Base-by-base conservation (phyloP, 345 rosid genomes). In the Erucastrum elatum region DNA sequence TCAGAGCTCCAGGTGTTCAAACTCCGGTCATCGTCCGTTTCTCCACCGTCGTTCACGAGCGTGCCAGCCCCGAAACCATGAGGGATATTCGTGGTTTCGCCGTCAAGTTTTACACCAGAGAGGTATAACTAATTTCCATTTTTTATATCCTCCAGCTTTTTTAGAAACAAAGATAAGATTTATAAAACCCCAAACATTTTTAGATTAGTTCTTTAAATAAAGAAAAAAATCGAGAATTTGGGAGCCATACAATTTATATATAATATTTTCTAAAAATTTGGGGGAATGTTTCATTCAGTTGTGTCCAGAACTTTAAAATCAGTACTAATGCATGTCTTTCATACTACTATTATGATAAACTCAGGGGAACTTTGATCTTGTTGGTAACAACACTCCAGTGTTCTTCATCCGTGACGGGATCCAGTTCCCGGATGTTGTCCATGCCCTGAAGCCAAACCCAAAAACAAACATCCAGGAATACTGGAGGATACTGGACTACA, bases 21-120 rank as follows among this genome's bases (percentile, higher is more conserved):
- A 95, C 99, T 4, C 98, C 97, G 2, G 90, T 95, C 17, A 93
- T 95, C 31, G 94, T 93, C 69, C 98, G 99, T 17, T 95, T 95
- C 91, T 95, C 98, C 34, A 95, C 99, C 67, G 99, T 95, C 46
- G 87, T 93, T 82, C 99, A 95, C 41, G 98, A 95, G 75, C 97
- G 98, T 76, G 99, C 98, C 74, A 95, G 99, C 80, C 99, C 99
- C 46, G 98, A 95, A 87, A 90, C 97, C 82, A 79, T 91, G 71
- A 90, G 98, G 81, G 99, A 91, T 65, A 94, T 94, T 74, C 92
- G 99, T 15, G 99, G 99, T 60, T 95, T 95, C 77, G 99, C 99
- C 0, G 97, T 91, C 75, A 95, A 95, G 88, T 95, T 91, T 68
- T 95, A 95, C 87, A 95, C 99, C 79, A 85, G 98, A 86, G 99